These are phyloP conservation scores for Physaria fendleri DNA, from an alignment of 345 rosid genomes.

Conservation along the genomic window DNA sequence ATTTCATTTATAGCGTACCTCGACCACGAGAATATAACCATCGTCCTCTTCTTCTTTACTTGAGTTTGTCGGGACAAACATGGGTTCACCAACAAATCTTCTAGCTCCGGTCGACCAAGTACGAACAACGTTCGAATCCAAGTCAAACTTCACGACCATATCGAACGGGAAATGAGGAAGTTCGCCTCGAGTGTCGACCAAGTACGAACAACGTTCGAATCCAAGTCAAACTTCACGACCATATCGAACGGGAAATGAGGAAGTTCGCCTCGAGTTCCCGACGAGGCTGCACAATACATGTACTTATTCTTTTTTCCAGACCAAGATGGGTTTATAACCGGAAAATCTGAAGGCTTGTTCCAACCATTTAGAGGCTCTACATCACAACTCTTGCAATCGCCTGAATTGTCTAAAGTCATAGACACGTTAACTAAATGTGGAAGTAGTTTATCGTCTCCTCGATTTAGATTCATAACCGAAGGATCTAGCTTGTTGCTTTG, in stretches of 20 bases:
- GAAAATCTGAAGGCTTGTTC: slow-evolving; percentile 72
- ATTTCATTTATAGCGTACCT: slow-evolving; percentile 46
- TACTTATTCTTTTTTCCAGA: slow-evolving; percentile 50
- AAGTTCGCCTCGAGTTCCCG: slow-evolving; percentile 54
- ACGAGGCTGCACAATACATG: slow-evolving; percentile 57
- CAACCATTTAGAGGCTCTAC: slow-evolving; percentile 48
- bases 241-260: slow-evolving; percentile 84
- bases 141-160: slow-evolving; percentile 61
- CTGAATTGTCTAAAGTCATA: slow-evolving; percentile 43
- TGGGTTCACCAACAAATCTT: slow-evolving; percentile 82
- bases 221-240: slow-evolving; percentile 55
- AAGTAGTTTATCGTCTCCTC: slow-evolving; percentile 29
- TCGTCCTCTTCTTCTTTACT: slow-evolving; percentile 44
- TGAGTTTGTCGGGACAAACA: slow-evolving; percentile 49
- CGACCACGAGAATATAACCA: slow-evolving; percentile 79
- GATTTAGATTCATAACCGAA: slow-evolving; percentile 54
- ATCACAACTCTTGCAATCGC: slow-evolving; percentile 40
- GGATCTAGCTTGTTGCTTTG: slow-evolving; percentile 70
- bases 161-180: slow-evolving; percentile 86
- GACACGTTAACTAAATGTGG: slow-evolving; percentile 74
- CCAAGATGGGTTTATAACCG: slow-evolving; percentile 48
- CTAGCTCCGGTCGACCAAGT: slow-evolving; percentile 65
- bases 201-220: slow-evolving; percentile 15
- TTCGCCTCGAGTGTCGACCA: slow-evolving; percentile 42
- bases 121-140: slow-evolving; percentile 16